Percentiles rank a stretch among this genome's conserved stretches.
Evolutionary conservation across 1,284 basidiomycete genomes (phyloP).

Genomic region (Erythrobasidium hasegawianum): DNA sequence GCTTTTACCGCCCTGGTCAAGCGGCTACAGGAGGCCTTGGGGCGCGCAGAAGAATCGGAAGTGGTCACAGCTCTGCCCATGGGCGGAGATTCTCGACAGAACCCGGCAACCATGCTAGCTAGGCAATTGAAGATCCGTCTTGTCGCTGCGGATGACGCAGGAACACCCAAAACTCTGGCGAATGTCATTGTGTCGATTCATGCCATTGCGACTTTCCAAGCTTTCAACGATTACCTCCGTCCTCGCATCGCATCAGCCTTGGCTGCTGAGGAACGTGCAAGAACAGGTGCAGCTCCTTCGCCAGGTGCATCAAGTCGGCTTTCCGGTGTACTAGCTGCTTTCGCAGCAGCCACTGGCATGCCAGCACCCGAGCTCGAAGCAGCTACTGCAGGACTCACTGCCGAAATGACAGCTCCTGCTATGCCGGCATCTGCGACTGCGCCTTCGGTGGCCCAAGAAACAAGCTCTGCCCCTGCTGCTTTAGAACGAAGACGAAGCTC

Average conservation of each 20-base stretch:
- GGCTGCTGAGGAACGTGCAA: slow-evolving; percentile 23
- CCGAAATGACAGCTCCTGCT: slow-evolving; percentile 34
- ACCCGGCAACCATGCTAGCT: slow-evolving; percentile 66
- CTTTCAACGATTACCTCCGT: slow-evolving; percentile 86
- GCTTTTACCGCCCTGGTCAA: slow-evolving; percentile 81
- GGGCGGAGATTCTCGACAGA: slow-evolving; percentile 53
- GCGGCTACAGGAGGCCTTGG: slow-evolving; percentile 87
- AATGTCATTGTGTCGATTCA: slow-evolving; percentile 93
- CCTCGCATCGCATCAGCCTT: slow-evolving; percentile 60
- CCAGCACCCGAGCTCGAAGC: slow-evolving; percentile 27
- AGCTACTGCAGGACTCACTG: slow-evolving; percentile 19
- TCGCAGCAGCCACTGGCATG: slow-evolving; percentile 61
- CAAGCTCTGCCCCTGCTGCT: slow-evolving; percentile 46
- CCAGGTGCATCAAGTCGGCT: slow-evolving; percentile 59
- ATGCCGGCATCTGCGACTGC: slow-evolving; percentile 49
- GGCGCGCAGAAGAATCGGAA: slow-evolving; percentile 88
- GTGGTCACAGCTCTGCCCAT: slow-evolving; percentile 79
- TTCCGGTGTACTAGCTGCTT: slow-evolving; percentile 83
- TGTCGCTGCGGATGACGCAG: slow-evolving; percentile 78
- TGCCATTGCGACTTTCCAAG: slow-evolving; percentile 92
- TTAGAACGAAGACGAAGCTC: slow-evolving; percentile 67
- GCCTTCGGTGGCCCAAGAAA: slow-evolving; percentile 37
- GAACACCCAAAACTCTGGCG: slow-evolving; percentile 75
- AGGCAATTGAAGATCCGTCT: slow-evolving; percentile 80
- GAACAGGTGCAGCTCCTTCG: slow-evolving; percentile 7